Evolutionary conservation across 225 moss, liverwort and hornwort genomes (phyloP).

Genomic region (Pleurozium schreberi): DNA sequence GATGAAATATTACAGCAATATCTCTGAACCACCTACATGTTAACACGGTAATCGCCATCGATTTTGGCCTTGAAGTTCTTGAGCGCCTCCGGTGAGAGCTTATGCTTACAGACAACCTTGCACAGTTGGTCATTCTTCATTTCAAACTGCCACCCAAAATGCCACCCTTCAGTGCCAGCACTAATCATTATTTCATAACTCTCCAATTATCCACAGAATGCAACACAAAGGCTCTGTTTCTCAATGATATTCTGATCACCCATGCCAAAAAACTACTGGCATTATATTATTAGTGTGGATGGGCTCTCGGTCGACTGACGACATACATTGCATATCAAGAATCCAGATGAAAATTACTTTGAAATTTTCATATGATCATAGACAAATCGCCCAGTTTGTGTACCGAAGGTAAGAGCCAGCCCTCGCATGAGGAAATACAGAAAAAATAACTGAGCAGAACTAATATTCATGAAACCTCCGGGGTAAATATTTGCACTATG

Average conservation of each 20-base stretch:
- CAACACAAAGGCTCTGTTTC: not conserved
- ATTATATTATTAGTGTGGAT: not conserved
- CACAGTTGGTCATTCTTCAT: conserved; percentile 58
- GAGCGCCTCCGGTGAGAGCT: conserved; percentile 25
- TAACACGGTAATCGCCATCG: conserved; percentile 65
- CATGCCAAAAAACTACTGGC: not conserved
- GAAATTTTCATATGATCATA: not conserved
- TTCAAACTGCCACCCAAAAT: conserved; percentile 32
- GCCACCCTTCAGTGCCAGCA: not conserved
- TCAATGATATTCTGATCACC: not conserved
- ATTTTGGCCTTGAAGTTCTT: conserved; percentile 77
- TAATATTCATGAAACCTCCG: not conserved
- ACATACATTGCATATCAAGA: not conserved
- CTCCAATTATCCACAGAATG: not conserved
- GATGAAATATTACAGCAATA: not conserved
- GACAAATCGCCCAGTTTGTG: not conserved
- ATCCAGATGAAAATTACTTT: not conserved
- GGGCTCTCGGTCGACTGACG: not conserved
- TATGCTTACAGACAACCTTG: conserved; percentile 40
- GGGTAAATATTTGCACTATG: not conserved
- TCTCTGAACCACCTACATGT: conserved; percentile 46
- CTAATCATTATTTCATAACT: not conserved
- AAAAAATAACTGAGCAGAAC: not conserved
- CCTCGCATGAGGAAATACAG: not conserved
- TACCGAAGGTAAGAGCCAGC: not conserved